Conservation (phyloP, 352 stramenopile species). For the Globisporangium orthogonon region DNA sequence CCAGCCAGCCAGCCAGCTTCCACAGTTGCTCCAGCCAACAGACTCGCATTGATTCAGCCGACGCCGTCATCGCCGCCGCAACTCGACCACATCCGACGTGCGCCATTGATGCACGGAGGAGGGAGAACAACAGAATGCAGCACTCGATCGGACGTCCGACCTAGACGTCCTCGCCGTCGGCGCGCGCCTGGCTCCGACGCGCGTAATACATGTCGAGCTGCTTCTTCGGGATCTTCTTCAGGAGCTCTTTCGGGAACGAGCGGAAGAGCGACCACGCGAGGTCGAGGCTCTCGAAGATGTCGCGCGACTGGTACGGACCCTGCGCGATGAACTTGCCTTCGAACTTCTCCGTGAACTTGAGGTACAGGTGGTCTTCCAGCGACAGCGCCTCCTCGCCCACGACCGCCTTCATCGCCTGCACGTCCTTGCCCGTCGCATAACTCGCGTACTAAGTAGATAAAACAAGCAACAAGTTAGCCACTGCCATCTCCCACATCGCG, state of each 20-base stretch:
- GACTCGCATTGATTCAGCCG: neutral
- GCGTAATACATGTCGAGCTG: slow-evolving; percentile 97
- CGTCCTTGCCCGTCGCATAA: slow-evolving; percentile 94
- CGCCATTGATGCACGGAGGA: too few relatives aligned
- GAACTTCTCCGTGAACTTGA: slow-evolving; percentile 99
- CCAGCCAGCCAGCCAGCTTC: too few relatives aligned
- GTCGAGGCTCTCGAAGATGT: slow-evolving; percentile 98
- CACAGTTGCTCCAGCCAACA: neutral
- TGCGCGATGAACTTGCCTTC: slow-evolving; percentile 98
- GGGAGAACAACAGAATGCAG: neutral
- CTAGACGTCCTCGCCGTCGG: slow-evolving; percentile 79
- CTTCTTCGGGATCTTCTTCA: slow-evolving; percentile 99
- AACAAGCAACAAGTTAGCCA: slow-evolving; percentile 4
- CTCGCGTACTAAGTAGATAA: slow-evolving; percentile 57
- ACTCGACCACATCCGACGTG: neutral
- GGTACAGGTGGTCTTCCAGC: slow-evolving; percentile 98
- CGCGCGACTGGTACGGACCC: slow-evolving; percentile 94
- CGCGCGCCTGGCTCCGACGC: slow-evolving; percentile 84
- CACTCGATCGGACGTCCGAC: neutral
- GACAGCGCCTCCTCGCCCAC: slow-evolving; percentile 99
- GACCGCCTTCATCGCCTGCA: slow-evolving; percentile 99
- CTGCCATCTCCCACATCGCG: neutral
- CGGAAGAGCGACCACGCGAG: slow-evolving; percentile 98
- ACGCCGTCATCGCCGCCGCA: neutral
- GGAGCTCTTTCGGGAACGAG: slow-evolving; percentile 97